Evolutionary conservation across 768 basidiomycete species (phyloP).

Genomic region (Termitomyces sp.): DNA sequence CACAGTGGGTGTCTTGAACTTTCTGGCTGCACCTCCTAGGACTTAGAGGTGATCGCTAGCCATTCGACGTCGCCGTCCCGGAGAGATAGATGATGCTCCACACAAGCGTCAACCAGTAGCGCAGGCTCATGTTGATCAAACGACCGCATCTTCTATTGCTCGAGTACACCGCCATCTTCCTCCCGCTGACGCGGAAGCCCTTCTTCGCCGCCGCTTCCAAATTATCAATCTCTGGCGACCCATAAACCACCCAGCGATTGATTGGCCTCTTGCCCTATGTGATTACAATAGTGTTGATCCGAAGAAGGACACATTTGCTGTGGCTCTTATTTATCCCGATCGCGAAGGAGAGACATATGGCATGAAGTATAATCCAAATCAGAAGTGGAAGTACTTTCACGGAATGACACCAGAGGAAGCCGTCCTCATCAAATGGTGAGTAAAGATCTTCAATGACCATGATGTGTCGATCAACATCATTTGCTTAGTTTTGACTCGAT

Average conservation of each 20-base stretch:
- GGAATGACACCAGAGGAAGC: conserved; percentile 48
- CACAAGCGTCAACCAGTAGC: conserved; percentile 43
- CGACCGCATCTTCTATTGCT: conserved; percentile 35
- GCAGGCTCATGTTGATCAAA: conserved; percentile 53
- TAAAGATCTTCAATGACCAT: background rate
- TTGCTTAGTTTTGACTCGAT: conserved; percentile 35
- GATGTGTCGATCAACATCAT: background rate
- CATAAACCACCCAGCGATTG: conserved; percentile 42
- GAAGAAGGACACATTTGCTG: conserved; percentile 39
- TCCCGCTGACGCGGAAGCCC: conserved; percentile 36
- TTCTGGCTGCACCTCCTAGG: background rate
- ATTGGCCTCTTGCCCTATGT: conserved; percentile 51
- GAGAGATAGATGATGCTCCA: conserved; percentile 29
- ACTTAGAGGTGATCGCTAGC: background rate
- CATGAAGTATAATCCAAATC: conserved; percentile 41
- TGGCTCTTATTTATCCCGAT: conserved; percentile 45
- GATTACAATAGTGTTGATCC: conserved; percentile 46
- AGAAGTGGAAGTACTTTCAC: conserved; percentile 50
- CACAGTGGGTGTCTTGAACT: conserved; percentile 44
- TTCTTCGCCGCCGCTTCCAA: conserved; percentile 49
- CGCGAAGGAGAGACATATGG: conserved; percentile 50
- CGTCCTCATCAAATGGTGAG: conserved; percentile 54
- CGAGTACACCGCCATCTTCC: conserved; percentile 53
- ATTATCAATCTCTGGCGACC: conserved; percentile 65
- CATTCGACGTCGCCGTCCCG: conserved; percentile 39